Evolutionary conservation across 164 flowering plant species (phyloP).

Genomic region (Nelumbo lutea): DNA sequence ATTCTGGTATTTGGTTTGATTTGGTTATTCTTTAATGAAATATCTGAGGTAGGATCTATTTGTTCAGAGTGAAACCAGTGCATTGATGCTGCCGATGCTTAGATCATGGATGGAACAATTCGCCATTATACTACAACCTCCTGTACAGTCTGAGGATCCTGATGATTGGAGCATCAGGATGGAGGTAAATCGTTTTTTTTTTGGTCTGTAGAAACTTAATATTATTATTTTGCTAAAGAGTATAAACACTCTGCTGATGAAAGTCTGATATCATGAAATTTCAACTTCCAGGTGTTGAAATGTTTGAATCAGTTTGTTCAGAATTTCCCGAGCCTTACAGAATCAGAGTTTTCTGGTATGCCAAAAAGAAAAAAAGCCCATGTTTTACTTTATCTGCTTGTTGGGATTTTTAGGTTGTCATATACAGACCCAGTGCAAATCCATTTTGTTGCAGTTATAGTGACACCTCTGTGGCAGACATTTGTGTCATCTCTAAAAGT

Average conservation of each 20-base stretch:
- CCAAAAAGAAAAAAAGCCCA: not conserved
- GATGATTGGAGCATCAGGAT: constrained; percentile 92
- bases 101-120: constrained; percentile 80
- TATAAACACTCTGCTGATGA: not conserved
- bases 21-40: constrained; percentile 8
- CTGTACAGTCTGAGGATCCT: constrained; percentile 76
- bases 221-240: constrained; percentile 4
- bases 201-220: not conserved
- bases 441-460: constrained; percentile 44
- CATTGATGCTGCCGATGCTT: constrained; percentile 57
- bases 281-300: constrained; percentile 62
- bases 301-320: constrained; percentile 93
- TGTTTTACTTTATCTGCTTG: not conserved
- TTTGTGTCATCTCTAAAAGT: constrained; percentile 68
- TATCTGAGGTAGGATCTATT: constrained; percentile 15
- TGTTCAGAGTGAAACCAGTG: constrained; percentile 64
- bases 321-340: constrained; percentile 61
- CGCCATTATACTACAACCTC: constrained; percentile 49
- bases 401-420: not conserved
- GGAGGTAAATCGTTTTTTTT: constrained; percentile 54
- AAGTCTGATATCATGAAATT: not conserved
- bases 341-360: constrained; percentile 61
- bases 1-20: constrained; percentile 8
- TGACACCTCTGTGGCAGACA: constrained; percentile 85
- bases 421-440: not conserved